A percentile compares a stretch with the other conserved stretches of the same genome.
phyloP scores from a whole-genome alignment of 768 basidiomycete genomes.

The Suillus subaureus region DNA sequence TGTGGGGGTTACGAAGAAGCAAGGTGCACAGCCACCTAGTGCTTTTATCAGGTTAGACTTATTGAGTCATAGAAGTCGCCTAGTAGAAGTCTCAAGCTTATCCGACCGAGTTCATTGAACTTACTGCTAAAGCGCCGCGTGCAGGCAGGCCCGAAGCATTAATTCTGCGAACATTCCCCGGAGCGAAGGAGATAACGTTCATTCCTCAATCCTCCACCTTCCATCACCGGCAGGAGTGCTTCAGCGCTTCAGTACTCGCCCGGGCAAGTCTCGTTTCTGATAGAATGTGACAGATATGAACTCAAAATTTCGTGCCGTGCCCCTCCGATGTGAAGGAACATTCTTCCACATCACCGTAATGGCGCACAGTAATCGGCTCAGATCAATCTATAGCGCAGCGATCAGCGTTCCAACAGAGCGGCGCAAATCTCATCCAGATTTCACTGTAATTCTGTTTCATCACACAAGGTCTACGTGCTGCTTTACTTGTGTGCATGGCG shows the following conservation, averaged over 20 bases:
- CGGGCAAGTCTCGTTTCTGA: not conserved
- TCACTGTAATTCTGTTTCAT: not conserved
- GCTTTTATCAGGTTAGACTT: constrained; percentile 5
- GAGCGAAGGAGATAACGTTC: not conserved
- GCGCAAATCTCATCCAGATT: constrained; percentile 2
- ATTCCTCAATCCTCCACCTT: not conserved
- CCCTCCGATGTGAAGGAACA: not conserved
- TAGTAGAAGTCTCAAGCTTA: not conserved
- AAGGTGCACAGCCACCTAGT: not conserved
- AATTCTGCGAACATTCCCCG: constrained; percentile 1
- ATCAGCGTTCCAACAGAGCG: not conserved
- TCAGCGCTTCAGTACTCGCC: not conserved
- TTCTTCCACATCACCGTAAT: constrained; percentile 6
- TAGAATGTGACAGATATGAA: not conserved
- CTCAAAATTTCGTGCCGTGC: not conserved
- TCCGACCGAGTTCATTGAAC: constrained; percentile 1
- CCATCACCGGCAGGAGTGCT: not conserved
- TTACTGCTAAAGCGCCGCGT: constrained; percentile 1
- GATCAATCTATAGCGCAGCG: not conserved
- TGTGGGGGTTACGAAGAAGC: constrained; percentile 4
- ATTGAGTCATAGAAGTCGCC: constrained; percentile 2
- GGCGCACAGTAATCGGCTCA: not conserved
- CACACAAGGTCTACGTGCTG: constrained; percentile 1
- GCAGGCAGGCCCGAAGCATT: not conserved
- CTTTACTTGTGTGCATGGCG: not conserved